Evolutionary conservation across 495 filamentous ascomycete species (phyloP).

Genomic region (Daldinia vernicosa): DNA sequence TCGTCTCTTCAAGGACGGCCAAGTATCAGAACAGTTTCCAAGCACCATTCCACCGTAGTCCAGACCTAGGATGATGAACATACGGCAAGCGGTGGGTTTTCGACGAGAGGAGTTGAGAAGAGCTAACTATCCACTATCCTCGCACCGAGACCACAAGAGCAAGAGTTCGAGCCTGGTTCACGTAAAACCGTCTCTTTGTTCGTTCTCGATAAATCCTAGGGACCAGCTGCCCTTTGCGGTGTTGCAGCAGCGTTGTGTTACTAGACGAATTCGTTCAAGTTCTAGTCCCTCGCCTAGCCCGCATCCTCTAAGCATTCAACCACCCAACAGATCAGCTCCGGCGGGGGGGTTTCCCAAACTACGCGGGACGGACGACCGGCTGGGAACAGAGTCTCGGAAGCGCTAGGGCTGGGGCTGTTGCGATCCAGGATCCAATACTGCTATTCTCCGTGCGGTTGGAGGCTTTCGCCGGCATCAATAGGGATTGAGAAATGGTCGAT

Average conservation of each 20-base stretch:
- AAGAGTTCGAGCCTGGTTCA: slow-evolving; percentile 32
- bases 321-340: slow-evolving; percentile 29
- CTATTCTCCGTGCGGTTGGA: slow-evolving; percentile 31
- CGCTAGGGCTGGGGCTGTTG: slow-evolving; percentile 28
- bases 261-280: slow-evolving; percentile 35
- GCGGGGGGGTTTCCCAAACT: slow-evolving; percentile 36
- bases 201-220: slow-evolving; percentile 23
- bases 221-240: slow-evolving; percentile 29
- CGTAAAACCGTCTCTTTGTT: slow-evolving; percentile 20
- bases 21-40: slow-evolving; percentile 34
- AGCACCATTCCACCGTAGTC: slow-evolving; percentile 38
- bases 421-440: slow-evolving; percentile 38
- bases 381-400: slow-evolving; percentile 42
- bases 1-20: slow-evolving; percentile 36
- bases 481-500: slow-evolving; percentile 21
- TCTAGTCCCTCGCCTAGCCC: slow-evolving; percentile 32
- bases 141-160: slow-evolving; percentile 38
- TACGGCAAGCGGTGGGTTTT: slow-evolving; percentile 31
- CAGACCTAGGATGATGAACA: slow-evolving; percentile 38
- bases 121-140: slow-evolving; percentile 31
- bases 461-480: slow-evolving; percentile 26
- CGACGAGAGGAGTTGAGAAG: slow-evolving; percentile 21
- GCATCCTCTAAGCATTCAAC: slow-evolving; percentile 29
- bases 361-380: slow-evolving; percentile 37
- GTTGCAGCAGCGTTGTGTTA: slow-evolving; percentile 45